These are phyloP conservation scores for Verbena officinalis DNA, from an alignment of 257 asterid species.

Conservation along the genomic window DNA sequence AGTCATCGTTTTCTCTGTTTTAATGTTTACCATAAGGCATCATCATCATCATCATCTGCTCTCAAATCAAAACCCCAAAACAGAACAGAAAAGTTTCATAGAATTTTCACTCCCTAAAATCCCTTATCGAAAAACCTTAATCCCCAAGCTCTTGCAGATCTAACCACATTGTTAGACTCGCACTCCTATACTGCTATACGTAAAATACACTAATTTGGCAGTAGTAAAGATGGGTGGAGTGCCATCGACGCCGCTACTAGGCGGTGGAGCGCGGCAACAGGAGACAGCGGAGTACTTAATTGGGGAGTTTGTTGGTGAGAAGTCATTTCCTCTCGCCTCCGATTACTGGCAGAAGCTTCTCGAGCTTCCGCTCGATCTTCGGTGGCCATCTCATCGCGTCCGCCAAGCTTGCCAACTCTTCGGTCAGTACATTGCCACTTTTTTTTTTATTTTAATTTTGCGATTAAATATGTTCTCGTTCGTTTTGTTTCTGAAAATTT, in stretches of 20 bases:
- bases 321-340: slow-evolving; percentile 75
- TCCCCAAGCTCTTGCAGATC: slow-evolving; percentile 20
- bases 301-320: slow-evolving; percentile 74
- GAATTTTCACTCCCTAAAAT: slow-evolving; percentile 22
- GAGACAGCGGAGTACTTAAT: slow-evolving; percentile 85
- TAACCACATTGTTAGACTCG: slow-evolving; percentile 22
- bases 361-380: slow-evolving; percentile 82
- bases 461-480: neutral
- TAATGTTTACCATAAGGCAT: neutral
- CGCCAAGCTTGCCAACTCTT: slow-evolving; percentile 74
- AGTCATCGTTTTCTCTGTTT: slow-evolving; percentile 14
- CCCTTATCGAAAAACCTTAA: slow-evolving; percentile 31
- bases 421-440: slow-evolving; percentile 52
- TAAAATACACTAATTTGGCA: neutral
- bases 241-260: slow-evolving; percentile 79
- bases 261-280: slow-evolving; percentile 62
- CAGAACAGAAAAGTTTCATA: too few relatives aligned
- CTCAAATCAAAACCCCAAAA: slow-evolving; percentile 22
- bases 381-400: slow-evolving; percentile 80
- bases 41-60: slow-evolving; percentile 7
- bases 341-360: slow-evolving; percentile 99
- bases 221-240: slow-evolving; percentile 75
- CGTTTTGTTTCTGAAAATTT: neutral
- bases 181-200: neutral
- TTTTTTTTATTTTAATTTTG: neutral